A percentile compares a stretch with the other conserved stretches of the same genome.
Evolutionary conservation across 176 grass and related monocot genomes (phyloP).

Genomic region (Eleusine indica): DNA sequence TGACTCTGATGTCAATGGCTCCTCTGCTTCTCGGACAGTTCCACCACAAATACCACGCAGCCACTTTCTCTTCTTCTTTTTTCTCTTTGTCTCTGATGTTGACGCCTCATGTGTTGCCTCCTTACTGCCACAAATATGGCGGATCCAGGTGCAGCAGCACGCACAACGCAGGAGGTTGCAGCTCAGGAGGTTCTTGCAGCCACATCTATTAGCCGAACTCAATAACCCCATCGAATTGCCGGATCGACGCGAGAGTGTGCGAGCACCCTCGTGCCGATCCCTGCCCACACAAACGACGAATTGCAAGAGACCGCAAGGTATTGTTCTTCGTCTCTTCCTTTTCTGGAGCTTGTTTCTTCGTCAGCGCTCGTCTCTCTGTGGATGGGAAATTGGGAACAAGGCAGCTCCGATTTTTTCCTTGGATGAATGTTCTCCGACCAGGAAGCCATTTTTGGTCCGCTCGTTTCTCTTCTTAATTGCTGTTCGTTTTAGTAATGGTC

Average conservation of each 20-base stretch:
- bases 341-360: conserved; percentile 1
- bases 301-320: conserved; percentile 18
- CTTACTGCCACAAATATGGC: conserved; percentile 37
- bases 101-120: conserved; percentile 31
- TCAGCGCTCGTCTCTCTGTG: conserved; percentile 16
- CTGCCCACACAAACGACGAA: conserved; percentile 12
- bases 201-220: conserved; percentile 39
- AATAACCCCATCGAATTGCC: conserved; percentile 44
- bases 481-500: conserved; percentile 37
- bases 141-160: conserved; percentile 52
- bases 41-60: neutral
- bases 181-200: conserved; percentile 37
- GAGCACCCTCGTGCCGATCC: conserved; percentile 62
- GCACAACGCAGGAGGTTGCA: conserved; percentile 38
- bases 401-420: conserved; percentile 1
- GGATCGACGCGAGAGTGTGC: conserved; percentile 57
- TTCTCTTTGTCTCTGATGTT: conserved; percentile 36
- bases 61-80: conserved; percentile 51
- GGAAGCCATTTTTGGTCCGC: conserved; percentile 44
- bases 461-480: conserved; percentile 26
- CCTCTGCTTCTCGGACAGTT: conserved; percentile 9
- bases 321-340: conserved; percentile 2
- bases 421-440: conserved; percentile 27
- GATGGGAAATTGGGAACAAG: conserved; percentile 31
- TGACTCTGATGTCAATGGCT: neutral